Evolutionary conservation across 345 rosid species (phyloP).

Genomic region (Boechera retrofracta): DNA sequence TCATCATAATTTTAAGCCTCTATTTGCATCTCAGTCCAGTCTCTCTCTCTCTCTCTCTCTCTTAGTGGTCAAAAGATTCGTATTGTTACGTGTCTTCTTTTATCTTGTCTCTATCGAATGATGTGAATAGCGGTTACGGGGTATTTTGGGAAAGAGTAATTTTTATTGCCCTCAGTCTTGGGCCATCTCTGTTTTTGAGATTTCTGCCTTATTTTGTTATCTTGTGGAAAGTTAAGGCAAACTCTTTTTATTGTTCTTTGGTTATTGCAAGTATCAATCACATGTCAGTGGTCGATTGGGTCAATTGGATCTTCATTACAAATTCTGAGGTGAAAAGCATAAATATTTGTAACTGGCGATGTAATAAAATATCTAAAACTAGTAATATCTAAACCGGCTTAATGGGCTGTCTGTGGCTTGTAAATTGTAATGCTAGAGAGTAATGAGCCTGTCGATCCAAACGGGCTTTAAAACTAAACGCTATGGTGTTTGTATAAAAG

Average conservation of each 20-base stretch:
- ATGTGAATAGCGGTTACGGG: slow-evolving; percentile 12
- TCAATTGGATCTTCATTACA: too few relatives aligned
- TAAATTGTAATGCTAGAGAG: too few relatives aligned
- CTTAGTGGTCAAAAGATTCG: neutral
- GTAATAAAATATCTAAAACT: too few relatives aligned
- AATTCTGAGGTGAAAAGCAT: too few relatives aligned
- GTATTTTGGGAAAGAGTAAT: neutral
- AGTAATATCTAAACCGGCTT: neutral
- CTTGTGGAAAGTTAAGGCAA: neutral
- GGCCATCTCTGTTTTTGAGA: slow-evolving; percentile 10
- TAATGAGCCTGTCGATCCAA: neutral
- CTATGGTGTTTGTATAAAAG: slow-evolving; percentile 16
- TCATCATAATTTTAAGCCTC: slow-evolving; percentile 25
- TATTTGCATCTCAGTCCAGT: neutral
- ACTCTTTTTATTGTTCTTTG: neutral
- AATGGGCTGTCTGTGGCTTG: neutral
- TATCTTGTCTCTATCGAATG: slow-evolving; percentile 11
- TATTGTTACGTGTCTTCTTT: neutral
- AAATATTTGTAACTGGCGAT: too few relatives aligned
- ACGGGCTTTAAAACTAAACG: neutral
- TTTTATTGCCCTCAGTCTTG: neutral
- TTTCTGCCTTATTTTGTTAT: neutral
- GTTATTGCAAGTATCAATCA: neutral
- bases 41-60: slow-evolving; percentile 8
- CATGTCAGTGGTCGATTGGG: neutral